A percentile compares a stretch with the other conserved stretches of the same genome.
Conservation (phyloP, 129 eudicot species). For the Smallanthus sonchifolius region DNA sequence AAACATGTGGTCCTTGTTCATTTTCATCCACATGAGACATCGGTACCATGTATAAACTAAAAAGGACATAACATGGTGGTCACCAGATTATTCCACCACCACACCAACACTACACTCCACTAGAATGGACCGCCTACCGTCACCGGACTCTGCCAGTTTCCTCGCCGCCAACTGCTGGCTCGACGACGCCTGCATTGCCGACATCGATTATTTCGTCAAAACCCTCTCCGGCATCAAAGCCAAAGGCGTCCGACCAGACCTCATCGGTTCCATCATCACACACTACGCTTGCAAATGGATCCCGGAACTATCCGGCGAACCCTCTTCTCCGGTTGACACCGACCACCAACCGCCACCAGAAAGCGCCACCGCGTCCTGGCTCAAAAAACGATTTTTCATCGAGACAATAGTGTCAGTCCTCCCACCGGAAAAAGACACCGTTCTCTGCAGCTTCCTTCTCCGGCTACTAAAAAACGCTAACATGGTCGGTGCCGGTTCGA, state of each 20-base stretch:
- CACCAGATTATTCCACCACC: not conserved
- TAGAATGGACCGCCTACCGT: constrained; percentile 10
- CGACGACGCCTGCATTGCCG: constrained; percentile 50
- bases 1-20: constrained; percentile 26
- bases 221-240: constrained; percentile 51
- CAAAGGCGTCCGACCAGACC: constrained; percentile 61
- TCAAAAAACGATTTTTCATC: constrained; percentile 52
- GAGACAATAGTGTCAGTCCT: constrained; percentile 63
- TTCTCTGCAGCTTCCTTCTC: constrained; percentile 67
- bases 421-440: constrained; percentile 64
- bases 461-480: constrained; percentile 53
- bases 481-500: constrained; percentile 50
- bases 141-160: constrained; percentile 7
- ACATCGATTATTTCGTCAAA: constrained; percentile 60
- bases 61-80: constrained; percentile 6
- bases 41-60: constrained; percentile 10
- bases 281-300: constrained; percentile 78
- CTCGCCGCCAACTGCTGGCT: constrained; percentile 40
- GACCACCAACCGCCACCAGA: constrained; percentile 23
- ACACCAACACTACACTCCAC: not conserved
- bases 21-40: constrained; percentile 19
- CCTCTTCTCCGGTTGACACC: not conserved
- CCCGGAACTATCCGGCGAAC: constrained; percentile 52
- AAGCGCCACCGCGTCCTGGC: constrained; percentile 50
- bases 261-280: constrained; percentile 69